phyloP scores from a whole-genome alignment of 1,139 yeast species.

The Pichia sp. region DNA sequence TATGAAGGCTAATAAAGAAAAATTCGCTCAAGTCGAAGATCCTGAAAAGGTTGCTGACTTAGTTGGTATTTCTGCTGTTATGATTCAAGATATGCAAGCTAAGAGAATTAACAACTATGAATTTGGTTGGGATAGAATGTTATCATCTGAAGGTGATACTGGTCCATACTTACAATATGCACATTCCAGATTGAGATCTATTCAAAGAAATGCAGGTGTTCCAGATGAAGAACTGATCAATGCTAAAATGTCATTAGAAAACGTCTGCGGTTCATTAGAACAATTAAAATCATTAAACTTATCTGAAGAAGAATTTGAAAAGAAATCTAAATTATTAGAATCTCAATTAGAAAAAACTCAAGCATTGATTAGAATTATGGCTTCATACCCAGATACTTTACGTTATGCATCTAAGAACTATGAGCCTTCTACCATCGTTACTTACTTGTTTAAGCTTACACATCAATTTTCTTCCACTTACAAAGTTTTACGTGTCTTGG shows the following conservation, averaged over 20 bases:
- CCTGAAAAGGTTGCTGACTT: conserved; percentile 96
- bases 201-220: conserved; percentile 72
- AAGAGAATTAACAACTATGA: conserved; percentile 95
- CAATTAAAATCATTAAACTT: conserved; percentile 58
- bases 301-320: conserved; percentile 25
- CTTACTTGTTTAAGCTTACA: conserved; percentile 85
- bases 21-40: conserved; percentile 88
- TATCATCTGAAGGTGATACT: conserved; percentile 97
- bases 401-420: conserved; percentile 76
- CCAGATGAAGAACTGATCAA: conserved; percentile 38
- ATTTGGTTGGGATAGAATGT: conserved; percentile 98
- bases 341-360: conserved; percentile 32
- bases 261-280: conserved; percentile 29
- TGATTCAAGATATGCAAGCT: conserved; percentile 99
- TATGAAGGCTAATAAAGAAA: conserved; percentile 87
- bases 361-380: conserved; percentile 67
- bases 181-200: conserved; percentile 93
- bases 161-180: conserved; percentile 99
- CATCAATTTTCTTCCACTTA: conserved; percentile 94
- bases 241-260: conserved; percentile 69
- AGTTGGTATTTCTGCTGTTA: conserved; percentile 94
- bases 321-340: conserved; percentile 24
- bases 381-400: conserved; percentile 89
- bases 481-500: conserved; percentile 95
- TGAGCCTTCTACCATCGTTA: conserved; percentile 93